Evolutionary conservation across 495 filamentous ascomycete species (phyloP).

Genomic region (Lasiosphaeria ovina): DNA sequence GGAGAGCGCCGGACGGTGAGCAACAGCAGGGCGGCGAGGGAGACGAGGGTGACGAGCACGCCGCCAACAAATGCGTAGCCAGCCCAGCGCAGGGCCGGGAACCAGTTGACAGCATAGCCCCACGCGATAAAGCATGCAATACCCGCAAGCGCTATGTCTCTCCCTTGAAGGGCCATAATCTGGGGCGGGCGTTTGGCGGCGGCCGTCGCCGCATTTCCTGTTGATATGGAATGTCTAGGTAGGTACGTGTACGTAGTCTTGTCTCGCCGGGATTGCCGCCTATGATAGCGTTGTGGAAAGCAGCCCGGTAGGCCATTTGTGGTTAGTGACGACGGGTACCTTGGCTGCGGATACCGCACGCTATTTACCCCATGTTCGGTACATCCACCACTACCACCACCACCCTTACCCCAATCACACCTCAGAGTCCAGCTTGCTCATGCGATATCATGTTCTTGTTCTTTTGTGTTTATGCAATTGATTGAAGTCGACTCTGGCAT

Average conservation of each 20-base stretch:
- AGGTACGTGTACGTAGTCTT: slow-evolving; percentile 11
- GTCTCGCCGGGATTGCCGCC: too few relatives aligned
- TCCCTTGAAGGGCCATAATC: slow-evolving; percentile 76
- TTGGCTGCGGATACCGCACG: too few relatives aligned
- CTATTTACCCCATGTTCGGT: too few relatives aligned
- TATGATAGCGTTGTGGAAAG: too few relatives aligned
- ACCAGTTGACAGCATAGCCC: slow-evolving; percentile 77
- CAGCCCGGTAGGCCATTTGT: too few relatives aligned
- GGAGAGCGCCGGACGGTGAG: slow-evolving; percentile 56
- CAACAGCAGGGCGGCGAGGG: slow-evolving; percentile 56
- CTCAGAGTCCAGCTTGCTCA: too few relatives aligned
- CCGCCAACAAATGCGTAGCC: slow-evolving; percentile 77
- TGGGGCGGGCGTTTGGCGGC: slow-evolving; percentile 26
- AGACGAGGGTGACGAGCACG: slow-evolving; percentile 49
- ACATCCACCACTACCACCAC: too few relatives aligned
- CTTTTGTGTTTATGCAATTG: too few relatives aligned
- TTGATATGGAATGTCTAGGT: slow-evolving; percentile 1
- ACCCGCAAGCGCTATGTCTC: slow-evolving; percentile 69
- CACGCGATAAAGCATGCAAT: slow-evolving; percentile 77
- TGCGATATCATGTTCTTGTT: too few relatives aligned
- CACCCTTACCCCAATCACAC: too few relatives aligned
- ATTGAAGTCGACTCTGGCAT: too few relatives aligned
- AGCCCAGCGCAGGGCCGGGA: slow-evolving; percentile 73
- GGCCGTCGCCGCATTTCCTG: slow-evolving; percentile 43
- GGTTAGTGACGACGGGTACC: too few relatives aligned